A percentile compares a stretch with the other conserved stretches of the same genome.
These are phyloP conservation scores for Neoboletus subvelutipes DNA, from an alignment of 768 basidiomycete species.

Conservation along the genomic window DNA sequence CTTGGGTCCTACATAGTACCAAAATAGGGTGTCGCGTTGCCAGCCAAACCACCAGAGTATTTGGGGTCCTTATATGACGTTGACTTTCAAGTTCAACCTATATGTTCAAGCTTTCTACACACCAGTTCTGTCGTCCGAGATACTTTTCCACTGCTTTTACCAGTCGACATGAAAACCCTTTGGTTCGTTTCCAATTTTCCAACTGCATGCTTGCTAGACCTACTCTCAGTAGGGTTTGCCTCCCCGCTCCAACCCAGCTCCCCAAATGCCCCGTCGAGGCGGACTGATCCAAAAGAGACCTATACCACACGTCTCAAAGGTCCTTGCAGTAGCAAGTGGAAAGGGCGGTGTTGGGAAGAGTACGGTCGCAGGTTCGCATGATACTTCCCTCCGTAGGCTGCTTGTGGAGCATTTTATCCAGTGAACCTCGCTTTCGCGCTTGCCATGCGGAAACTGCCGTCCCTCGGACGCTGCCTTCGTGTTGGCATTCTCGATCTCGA, in stretches of 20 bases:
- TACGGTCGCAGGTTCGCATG: slow-evolving; percentile 74
- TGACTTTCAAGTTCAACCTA: neutral
- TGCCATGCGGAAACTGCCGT: slow-evolving; percentile 42
- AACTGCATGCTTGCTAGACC: slow-evolving; percentile 9
- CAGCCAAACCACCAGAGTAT: slow-evolving; percentile 5
- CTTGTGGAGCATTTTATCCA: slow-evolving; percentile 29
- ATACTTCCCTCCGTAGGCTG: neutral
- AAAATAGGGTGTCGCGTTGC: too few species aligned
- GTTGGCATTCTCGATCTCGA: slow-evolving; percentile 93
- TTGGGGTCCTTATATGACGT: neutral
- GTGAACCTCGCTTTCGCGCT: slow-evolving; percentile 83
- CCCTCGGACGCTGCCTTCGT: slow-evolving; percentile 45
- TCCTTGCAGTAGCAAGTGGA: slow-evolving; percentile 85
- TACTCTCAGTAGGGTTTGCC: slow-evolving; percentile 35
- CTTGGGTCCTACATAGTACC: neutral
- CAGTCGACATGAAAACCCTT: slow-evolving; percentile 52
- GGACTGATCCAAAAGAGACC: slow-evolving; percentile 53
- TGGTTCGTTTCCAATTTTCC: slow-evolving; percentile 38
- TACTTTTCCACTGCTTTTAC: slow-evolving; percentile 16
- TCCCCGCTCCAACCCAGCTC: slow-evolving; percentile 38
- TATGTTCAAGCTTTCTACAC: slow-evolving; percentile 12
- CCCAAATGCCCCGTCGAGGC: slow-evolving; percentile 60
- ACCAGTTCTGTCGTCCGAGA: slow-evolving; percentile 2
- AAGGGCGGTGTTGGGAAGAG: slow-evolving; percentile 98
- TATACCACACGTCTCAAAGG: slow-evolving; percentile 74